Evolutionary conservation across 1,284 basidiomycete species (phyloP).

Genomic region (Ustilago esculenta): DNA sequence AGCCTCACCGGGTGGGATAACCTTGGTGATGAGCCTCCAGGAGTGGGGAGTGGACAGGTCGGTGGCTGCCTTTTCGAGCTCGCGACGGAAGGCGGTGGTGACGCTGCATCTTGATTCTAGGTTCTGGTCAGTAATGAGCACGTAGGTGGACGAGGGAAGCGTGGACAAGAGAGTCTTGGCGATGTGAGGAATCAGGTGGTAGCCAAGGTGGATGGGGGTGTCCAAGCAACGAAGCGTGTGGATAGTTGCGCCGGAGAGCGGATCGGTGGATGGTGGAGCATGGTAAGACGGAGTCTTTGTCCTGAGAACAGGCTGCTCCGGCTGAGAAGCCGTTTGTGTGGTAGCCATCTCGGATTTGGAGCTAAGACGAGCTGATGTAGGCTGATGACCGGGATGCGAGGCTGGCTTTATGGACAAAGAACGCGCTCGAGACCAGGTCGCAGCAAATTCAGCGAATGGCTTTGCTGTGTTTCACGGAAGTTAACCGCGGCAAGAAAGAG

Average conservation of each 20-base stretch:
- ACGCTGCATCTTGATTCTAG: constrained; percentile 70
- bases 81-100: constrained; percentile 66
- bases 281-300: constrained; percentile 65
- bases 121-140: constrained; percentile 90
- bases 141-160: constrained; percentile 86
- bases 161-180: constrained; percentile 76
- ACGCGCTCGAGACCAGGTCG: neutral
- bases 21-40: constrained; percentile 80
- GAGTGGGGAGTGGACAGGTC: constrained; percentile 58
- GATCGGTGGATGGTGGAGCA: constrained; percentile 54
- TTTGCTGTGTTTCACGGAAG: neutral
- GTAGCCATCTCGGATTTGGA: constrained; percentile 29
- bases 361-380: too few relatives aligned
- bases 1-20: constrained; percentile 88
- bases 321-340: constrained; percentile 9
- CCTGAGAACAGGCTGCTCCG: constrained; percentile 47
- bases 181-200: constrained; percentile 65
- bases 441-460: neutral
- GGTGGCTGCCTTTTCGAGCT: constrained; percentile 55
- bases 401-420: constrained; percentile 4
- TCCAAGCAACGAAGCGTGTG: constrained; percentile 61
- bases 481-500: neutral
- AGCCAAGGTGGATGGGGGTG: constrained; percentile 64
- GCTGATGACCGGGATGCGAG: neutral
- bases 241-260: constrained; percentile 58